Percentiles rank a stretch among this genome's conserved stretches.
phyloP scores from a whole-genome alignment of 495 filamentous ascomycete species.

The Podospora anserina region DNA sequence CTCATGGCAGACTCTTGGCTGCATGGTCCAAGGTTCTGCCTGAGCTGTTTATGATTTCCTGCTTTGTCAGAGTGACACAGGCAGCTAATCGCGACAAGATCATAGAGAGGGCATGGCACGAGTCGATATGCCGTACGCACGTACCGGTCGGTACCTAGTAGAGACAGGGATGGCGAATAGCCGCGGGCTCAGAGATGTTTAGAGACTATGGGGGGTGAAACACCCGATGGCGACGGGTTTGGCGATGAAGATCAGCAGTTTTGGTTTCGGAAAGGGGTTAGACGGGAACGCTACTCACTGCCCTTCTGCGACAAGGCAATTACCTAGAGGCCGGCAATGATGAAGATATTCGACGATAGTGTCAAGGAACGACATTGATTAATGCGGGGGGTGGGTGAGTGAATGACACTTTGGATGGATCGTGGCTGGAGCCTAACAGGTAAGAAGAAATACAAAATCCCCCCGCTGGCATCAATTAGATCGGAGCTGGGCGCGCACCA shows the following conservation, averaged over 20 bases:
- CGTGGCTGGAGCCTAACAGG: neutral
- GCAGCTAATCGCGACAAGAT: neutral
- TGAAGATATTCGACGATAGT: neutral
- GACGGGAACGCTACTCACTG: neutral
- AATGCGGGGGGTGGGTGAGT: neutral
- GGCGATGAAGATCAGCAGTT: slow-evolving; percentile 18
- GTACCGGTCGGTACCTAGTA: neutral
- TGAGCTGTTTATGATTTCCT: slow-evolving; percentile 5
- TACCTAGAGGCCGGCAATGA: neutral
- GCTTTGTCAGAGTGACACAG: neutral
- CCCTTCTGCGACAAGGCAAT: neutral
- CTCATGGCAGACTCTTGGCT: slow-evolving; percentile 15
- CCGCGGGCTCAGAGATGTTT: neutral
- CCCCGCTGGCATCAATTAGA: neutral
- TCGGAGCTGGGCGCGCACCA: neutral
- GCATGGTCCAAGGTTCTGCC: slow-evolving; percentile 8
- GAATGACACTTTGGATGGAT: neutral
- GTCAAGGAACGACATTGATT: no score
- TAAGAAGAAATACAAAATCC: neutral
- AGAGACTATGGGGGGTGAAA: slow-evolving; percentile 2
- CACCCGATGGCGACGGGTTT: slow-evolving; percentile 22
- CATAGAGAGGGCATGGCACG: neutral
- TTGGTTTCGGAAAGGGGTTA: slow-evolving; percentile 17
- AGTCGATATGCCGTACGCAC: neutral
- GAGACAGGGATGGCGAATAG: slow-evolving; percentile 5